phyloP scores from a whole-genome alignment of 2,329 filamentous ascomycete species.

The Aureobasidium uvarum region DNA sequence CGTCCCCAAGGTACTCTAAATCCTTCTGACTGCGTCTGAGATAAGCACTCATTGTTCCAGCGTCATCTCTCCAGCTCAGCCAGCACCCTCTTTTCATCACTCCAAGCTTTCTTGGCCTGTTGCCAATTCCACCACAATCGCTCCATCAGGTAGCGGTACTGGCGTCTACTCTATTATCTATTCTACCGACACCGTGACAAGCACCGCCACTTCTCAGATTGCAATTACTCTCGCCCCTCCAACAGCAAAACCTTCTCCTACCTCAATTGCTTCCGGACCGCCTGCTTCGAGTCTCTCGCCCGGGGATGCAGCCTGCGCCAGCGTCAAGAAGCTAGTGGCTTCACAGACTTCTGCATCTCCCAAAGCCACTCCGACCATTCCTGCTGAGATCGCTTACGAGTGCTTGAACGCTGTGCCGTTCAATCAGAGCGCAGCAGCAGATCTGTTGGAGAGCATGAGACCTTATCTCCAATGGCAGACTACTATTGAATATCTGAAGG shows the following conservation, averaged over 20 bases:
- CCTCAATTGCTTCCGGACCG: too few relatives aligned
- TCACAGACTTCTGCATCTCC: constrained; percentile 32
- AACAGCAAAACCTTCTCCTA: too few relatives aligned
- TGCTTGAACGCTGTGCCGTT: constrained; percentile 49
- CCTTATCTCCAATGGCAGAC: constrained; percentile 51
- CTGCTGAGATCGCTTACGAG: constrained; percentile 47
- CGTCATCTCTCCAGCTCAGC: background rate
- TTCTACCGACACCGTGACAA: too few relatives aligned
- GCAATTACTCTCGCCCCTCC: too few relatives aligned
- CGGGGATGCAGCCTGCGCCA: background rate
- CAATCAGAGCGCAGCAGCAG: constrained; percentile 43
- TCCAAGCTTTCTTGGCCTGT: too few relatives aligned
- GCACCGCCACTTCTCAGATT: too few relatives aligned
- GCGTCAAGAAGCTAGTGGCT: constrained; percentile 28
- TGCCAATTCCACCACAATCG: too few relatives aligned
- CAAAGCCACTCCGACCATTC: constrained; percentile 40
- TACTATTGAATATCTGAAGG: constrained; percentile 45
- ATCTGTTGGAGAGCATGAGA: constrained; percentile 44
- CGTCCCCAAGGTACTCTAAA: background rate
- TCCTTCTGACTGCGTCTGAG: too few relatives aligned
- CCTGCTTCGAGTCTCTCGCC: too few relatives aligned
- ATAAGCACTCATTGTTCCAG: background rate
- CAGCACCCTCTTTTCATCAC: too few relatives aligned
- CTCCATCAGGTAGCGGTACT: too few relatives aligned
- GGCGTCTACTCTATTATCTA: too few relatives aligned